These are phyloP conservation scores for Chaetomium sp. DNA, from an alignment of 2,329 filamentous ascomycete species.

Conservation along the genomic window DNA sequence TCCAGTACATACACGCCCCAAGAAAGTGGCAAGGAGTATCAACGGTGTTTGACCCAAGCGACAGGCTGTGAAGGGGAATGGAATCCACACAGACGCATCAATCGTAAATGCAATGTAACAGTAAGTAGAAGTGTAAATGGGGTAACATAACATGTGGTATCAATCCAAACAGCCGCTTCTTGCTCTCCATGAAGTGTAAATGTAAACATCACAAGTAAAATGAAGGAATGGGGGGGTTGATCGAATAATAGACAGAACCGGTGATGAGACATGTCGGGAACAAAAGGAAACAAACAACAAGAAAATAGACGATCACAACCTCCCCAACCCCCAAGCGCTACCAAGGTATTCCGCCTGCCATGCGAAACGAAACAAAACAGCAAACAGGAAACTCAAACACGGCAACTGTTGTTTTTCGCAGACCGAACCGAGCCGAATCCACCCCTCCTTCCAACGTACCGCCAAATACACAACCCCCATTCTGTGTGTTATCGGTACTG, in stretches of 20 bases:
- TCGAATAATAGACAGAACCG: background rate
- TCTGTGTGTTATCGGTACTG: background rate
- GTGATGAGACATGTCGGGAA: slow-evolving; percentile 3
- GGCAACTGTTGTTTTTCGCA: slow-evolving; percentile 6
- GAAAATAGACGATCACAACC: background rate
- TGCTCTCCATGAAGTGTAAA: slow-evolving; percentile 13
- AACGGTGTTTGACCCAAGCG: background rate
- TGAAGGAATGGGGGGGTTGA: background rate
- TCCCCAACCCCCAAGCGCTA: background rate
- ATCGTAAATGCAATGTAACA: slow-evolving; percentile 11
- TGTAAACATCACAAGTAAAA: slow-evolving; percentile 1
- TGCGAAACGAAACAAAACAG: slow-evolving; percentile 11
- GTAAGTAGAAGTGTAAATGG: slow-evolving; percentile 3
- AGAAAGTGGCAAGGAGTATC: background rate
- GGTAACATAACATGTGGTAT: slow-evolving; percentile 18
- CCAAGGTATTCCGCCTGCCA: slow-evolving; percentile 1
- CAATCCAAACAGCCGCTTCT: slow-evolving; percentile 16
- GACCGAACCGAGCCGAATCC: background rate
- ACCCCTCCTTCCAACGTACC: background rate
- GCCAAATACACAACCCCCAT: background rate
- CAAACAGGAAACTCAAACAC: background rate
- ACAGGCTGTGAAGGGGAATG: background rate
- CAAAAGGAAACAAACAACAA: background rate
- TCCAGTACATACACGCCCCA: background rate
- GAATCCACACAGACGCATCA: slow-evolving; percentile 11